Base-by-base conservation (phyloP, 1,139 yeast genomes). In the Saccharomyces hybrid region DNA sequence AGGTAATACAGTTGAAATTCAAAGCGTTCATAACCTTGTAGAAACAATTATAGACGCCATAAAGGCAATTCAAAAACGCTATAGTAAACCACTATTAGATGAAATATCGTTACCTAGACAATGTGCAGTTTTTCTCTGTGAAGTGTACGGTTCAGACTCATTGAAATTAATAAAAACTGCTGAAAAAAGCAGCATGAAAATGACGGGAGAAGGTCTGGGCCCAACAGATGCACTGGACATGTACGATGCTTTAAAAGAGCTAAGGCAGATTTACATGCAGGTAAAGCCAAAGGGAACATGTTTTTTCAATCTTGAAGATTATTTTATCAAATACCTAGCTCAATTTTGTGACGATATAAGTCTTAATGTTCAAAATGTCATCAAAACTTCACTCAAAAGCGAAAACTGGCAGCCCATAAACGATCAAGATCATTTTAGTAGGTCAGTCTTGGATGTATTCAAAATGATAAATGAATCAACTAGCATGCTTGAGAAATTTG, bases 371-470 rank as follows among this genome's bases (percentile, higher is more conserved):
- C 61, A 67, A 4, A 66, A 72, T 2, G 81, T 84, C 62, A 82
- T 84, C 2, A 72, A 73, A 31, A 77, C 80, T 29, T 82, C 89
- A 0, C 63, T 86, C 8, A 73, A 75, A 23, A 74, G 73, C 25
- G 95, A 87, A 64, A 64, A 64, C 0, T 85, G 84, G 68, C 71
- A 75, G 56, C 83, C 86, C 0, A 68, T 83, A 16, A 80, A 81
- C 59, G 69, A 74, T 57, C 71, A 64, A 0, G 62, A 65, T 23
- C 62, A 70, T 42, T 74, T 73, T 61, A 77, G 83, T 53, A 73
- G 81, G 1, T 85, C 93, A 0, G 87, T 86, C 1, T 68, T 79
- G 29, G 95, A 88, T 64, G 76, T 85, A 25, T 84, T 86, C 66
- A 75, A 82, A 7, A 75, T 87, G 64, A 77, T 87, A 50, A 79